These are phyloP conservation scores for Raphanus sativus DNA, from an alignment of 345 rosid genomes.

Conservation along the genomic window DNA sequence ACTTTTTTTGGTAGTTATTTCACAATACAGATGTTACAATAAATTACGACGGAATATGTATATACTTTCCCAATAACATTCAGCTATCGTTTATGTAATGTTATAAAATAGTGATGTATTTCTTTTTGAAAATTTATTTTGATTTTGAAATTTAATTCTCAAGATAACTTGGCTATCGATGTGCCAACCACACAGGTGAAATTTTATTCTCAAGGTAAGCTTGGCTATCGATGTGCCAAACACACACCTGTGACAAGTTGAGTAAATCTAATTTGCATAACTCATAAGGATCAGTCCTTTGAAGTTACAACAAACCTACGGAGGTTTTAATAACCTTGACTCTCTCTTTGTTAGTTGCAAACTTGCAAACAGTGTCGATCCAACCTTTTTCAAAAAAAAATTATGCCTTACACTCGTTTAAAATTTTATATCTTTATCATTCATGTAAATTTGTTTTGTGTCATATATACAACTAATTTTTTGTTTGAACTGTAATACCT, in stretches of 20 bases:
- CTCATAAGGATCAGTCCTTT: background rate
- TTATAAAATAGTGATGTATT: too few relatives aligned
- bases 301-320: background rate
- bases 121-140: background rate
- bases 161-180: background rate
- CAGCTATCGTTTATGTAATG: background rate
- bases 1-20: background rate
- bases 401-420: too few relatives aligned
- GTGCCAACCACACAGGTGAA: too few relatives aligned
- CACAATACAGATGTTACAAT: background rate
- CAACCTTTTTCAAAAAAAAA: too few relatives aligned
- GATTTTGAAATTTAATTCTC: background rate
- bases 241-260: background rate
- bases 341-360: background rate
- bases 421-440: too few relatives aligned
- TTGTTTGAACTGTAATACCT: too few relatives aligned
- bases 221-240: background rate
- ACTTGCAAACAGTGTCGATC: background rate
- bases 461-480: too few relatives aligned
- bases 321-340: background rate
- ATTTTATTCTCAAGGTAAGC: background rate
- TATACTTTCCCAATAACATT: background rate
- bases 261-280: background rate
- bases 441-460: too few relatives aligned
- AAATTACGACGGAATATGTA: background rate